These are phyloP conservation scores for Sequoia sempervirens DNA, from an alignment of 75 land plant genomes.

Conservation along the genomic window DNA sequence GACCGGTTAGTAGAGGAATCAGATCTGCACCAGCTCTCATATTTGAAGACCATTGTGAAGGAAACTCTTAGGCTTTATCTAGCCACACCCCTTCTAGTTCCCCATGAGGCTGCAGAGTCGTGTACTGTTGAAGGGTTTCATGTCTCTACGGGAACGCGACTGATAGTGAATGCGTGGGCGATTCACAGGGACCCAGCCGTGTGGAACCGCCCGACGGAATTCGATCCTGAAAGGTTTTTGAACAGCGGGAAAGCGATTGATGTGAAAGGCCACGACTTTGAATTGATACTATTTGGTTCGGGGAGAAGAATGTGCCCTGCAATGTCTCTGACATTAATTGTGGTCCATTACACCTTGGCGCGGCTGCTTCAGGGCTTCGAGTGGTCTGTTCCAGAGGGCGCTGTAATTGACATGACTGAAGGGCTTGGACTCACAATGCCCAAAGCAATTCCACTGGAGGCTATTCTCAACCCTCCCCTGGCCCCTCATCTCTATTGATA, in stretches of 20 bases:
- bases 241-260: slow-evolving; percentile 18
- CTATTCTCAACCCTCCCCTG: slow-evolving; percentile 28
- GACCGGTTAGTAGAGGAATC: slow-evolving; percentile 26
- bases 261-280: slow-evolving; percentile 20
- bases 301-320: slow-evolving; percentile 47
- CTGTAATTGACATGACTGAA: slow-evolving; percentile 49
- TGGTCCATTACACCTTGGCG: slow-evolving; percentile 23
- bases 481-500: slow-evolving; percentile 19
- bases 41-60: slow-evolving; percentile 40
- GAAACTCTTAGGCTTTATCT: slow-evolving; percentile 39
- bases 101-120: slow-evolving; percentile 18
- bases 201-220: slow-evolving; percentile 32
- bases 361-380: slow-evolving; percentile 42
- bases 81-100: slow-evolving; percentile 13
- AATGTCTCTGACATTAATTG: slow-evolving; percentile 19
- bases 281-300: slow-evolving; percentile 28
- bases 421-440: slow-evolving; percentile 36
- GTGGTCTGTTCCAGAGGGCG: slow-evolving; percentile 22
- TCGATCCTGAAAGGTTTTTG: slow-evolving; percentile 38
- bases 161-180: slow-evolving; percentile 28
- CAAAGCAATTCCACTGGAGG: slow-evolving; percentile 33
- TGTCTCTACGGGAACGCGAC: slow-evolving; percentile 24
- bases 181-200: slow-evolving; percentile 22
- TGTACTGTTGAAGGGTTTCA: slow-evolving; percentile 24
- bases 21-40: slow-evolving; percentile 26